These are phyloP conservation scores for Panus rudis DNA, from an alignment of 768 basidiomycete species.

Conservation along the genomic window DNA sequence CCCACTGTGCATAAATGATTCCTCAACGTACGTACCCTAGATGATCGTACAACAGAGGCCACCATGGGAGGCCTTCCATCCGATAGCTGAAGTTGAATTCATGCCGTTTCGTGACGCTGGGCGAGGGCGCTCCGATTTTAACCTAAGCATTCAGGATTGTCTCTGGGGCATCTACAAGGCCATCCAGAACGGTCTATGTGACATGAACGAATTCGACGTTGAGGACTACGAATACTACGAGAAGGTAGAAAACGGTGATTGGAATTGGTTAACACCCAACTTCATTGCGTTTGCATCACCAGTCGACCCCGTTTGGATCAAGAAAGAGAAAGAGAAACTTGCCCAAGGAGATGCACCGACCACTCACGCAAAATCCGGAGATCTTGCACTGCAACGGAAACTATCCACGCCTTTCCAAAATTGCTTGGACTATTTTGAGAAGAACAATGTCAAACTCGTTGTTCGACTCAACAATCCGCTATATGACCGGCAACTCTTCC, in stretches of 20 bases:
- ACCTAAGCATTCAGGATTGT: slow-evolving; percentile 89
- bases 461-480: slow-evolving; percentile 91
- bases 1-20: background rate
- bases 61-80: slow-evolving; percentile 94
- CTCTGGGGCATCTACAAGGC: slow-evolving; percentile 85
- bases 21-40: slow-evolving; percentile 30
- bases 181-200: slow-evolving; percentile 87
- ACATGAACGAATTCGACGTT: slow-evolving; percentile 89
- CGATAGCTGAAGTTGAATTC: slow-evolving; percentile 86
- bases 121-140: slow-evolving; percentile 86
- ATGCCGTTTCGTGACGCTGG: slow-evolving; percentile 97
- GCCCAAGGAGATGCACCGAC: slow-evolving; percentile 25
- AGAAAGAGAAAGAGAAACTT: slow-evolving; percentile 61
- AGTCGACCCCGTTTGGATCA: slow-evolving; percentile 74
- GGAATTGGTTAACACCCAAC: slow-evolving; percentile 91
- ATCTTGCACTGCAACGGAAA: slow-evolving; percentile 63
- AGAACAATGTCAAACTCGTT: slow-evolving; percentile 80
- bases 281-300: slow-evolving; percentile 95
- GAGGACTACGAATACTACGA: slow-evolving; percentile 94
- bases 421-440: slow-evolving; percentile 90
- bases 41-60: slow-evolving; percentile 87
- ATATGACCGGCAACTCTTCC: slow-evolving; percentile 77
- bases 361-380: slow-evolving; percentile 21
- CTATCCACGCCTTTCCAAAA: slow-evolving; percentile 77
- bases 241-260: slow-evolving; percentile 92